phyloP scores from a whole-genome alignment of 2,329 filamentous ascomycete genomes.

The Periconia sp. region DNA sequence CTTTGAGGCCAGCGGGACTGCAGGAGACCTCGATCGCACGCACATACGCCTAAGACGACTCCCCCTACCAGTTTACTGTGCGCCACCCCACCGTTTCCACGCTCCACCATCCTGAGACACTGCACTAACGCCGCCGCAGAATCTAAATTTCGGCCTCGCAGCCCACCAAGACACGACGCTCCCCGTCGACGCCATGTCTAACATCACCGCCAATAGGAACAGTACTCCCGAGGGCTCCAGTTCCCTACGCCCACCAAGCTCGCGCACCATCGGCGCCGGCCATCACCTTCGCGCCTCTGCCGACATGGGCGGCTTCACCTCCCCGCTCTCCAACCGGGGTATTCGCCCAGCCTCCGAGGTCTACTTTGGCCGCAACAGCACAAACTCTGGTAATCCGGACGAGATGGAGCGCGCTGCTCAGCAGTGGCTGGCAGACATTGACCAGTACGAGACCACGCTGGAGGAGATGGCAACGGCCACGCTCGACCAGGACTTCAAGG shows the following conservation, averaged over 20 bases:
- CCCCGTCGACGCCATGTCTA: constrained; percentile 48
- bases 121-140: constrained; percentile 17
- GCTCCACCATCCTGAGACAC: constrained; percentile 3
- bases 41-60: constrained; percentile 9
- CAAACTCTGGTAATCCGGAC: constrained; percentile 71
- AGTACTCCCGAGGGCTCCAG: constrained; percentile 93
- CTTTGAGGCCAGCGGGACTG: constrained; percentile 86
- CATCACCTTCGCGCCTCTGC: constrained; percentile 93
- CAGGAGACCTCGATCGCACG: constrained; percentile 65
- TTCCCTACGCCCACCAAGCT: constrained; percentile 80
- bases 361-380: constrained; percentile 77
- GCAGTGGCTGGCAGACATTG: constrained; percentile 98
- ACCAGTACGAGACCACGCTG: constrained; percentile 97
- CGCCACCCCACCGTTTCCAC: constrained; percentile 4
- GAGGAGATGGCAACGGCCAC: constrained; percentile 99
- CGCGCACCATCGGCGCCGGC: constrained; percentile 76
- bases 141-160: constrained; percentile 17
- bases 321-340: constrained; percentile 71
- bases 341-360: constrained; percentile 96
- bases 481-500: constrained; percentile 99
- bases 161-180: constrained; percentile 1
- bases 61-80: constrained; percentile 21
- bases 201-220: constrained; percentile 77
- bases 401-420: constrained; percentile 95
- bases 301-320: constrained; percentile 88